Percentiles rank a stretch among this genome's conserved stretches.
Evolutionary conservation across 169 alveolate genomes (phyloP).

Genomic region (Eimeria acervulina): DNA sequence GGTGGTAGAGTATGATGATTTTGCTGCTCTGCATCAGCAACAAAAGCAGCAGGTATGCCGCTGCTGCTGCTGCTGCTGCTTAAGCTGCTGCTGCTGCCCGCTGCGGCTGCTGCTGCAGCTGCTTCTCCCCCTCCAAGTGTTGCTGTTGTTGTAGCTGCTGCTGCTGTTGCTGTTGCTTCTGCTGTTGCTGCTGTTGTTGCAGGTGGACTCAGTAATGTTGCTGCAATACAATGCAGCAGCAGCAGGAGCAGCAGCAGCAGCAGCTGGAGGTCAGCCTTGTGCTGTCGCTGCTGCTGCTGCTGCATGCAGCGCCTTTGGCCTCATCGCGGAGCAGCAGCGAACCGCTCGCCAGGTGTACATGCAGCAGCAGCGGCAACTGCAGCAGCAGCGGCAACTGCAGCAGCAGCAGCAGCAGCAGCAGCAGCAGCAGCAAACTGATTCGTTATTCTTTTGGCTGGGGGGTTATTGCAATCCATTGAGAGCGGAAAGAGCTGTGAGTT

Average conservation of each 20-base stretch:
- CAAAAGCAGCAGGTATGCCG: not conserved
- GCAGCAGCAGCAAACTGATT: too few relatives aligned
- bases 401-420: too few relatives aligned
- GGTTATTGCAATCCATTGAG: not conserved
- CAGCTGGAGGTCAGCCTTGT: not conserved
- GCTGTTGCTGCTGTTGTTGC: not conserved
- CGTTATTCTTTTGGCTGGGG: conserved; percentile 11
- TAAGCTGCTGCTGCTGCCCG: too few relatives aligned
- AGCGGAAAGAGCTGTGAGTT: not conserved
- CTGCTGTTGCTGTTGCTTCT: not conserved
- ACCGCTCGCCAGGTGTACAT: too few relatives aligned
- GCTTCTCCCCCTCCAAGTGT: not conserved
- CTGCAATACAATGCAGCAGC: conserved; percentile 4
- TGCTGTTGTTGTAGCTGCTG: not conserved
- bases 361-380: too few relatives aligned
- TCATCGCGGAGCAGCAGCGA: too few relatives aligned
- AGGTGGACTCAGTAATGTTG: not conserved
- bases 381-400: too few relatives aligned
- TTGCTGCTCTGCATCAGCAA: not conserved
- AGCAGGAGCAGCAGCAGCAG: not conserved
- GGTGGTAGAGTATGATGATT: not conserved
- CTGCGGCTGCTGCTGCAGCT: not conserved
- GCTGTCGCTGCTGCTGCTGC: too few relatives aligned
- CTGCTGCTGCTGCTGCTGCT: too few relatives aligned
- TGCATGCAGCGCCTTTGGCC: too few relatives aligned